Base-by-base conservation (phyloP, 202 grass and related monocot species). In the Saccharum hybrid region DNA sequence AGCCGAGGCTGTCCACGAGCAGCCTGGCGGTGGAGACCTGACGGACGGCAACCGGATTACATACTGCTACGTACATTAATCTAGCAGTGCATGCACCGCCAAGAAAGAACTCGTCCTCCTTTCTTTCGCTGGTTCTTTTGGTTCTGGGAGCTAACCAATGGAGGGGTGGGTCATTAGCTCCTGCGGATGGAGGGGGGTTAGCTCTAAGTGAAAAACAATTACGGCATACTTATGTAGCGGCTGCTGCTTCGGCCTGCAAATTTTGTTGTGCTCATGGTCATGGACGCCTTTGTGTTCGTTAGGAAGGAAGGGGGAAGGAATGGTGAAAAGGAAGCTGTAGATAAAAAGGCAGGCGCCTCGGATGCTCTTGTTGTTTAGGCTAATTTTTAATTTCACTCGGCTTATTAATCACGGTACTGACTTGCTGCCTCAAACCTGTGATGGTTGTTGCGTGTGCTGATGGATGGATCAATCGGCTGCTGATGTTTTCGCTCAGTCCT, bases 11-110 rank as follows among this genome's bases (percentile, higher is more conserved):
- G 79, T 72, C 88, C 13, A 72, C 52, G 61, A 88, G 80, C 87
- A 75, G 80, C 77, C 59, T 95, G 76, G 63, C 80, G 45, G 89
- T 91, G 62, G 85, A 92, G 90, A 94, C 87, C 59, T 94, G 80
- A 18, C 51, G 51, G 19, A 59, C 7, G 19, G 19, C 19, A 10
- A 59, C 54, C 52, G 49, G 15, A 52, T 52, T 16, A 19, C 51
- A 54, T 59, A 22, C 56, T 21, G 22, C 56, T 59, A 59, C 56
- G 54, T 22, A 59, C 56, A 59, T 59, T 59, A 59, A 59, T 59
- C n/a, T 59, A 59, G 56, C 56, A 59, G 52, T 3, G 52, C 18
- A 57, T 57, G 52, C 52, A 57, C 54, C 19, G 54, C 54, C 54
- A 22, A 59, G 19, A 59, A 82, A 72, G 64, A 76, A 40, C 12